These are phyloP conservation scores for Diaporthe sp. DNA, from an alignment of 2,329 filamentous ascomycete genomes.

Conservation along the genomic window DNA sequence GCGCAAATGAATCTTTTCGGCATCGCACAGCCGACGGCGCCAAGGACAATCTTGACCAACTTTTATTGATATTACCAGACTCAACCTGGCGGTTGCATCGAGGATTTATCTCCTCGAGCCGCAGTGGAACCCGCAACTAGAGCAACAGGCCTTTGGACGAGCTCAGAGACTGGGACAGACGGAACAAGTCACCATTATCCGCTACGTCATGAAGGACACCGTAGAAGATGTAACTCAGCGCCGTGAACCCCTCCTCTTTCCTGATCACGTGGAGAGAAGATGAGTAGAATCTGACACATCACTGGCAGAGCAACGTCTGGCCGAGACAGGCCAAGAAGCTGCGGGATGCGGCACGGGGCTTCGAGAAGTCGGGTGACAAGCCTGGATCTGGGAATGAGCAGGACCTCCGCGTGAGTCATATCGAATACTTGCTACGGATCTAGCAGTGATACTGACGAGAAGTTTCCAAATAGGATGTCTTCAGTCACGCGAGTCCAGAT, in stretches of 20 bases:
- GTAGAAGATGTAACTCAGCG: conserved; percentile 57
- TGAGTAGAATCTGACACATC: conserved; percentile 31
- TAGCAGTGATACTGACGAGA: neutral
- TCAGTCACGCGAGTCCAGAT: neutral
- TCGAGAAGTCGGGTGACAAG: conserved; percentile 1
- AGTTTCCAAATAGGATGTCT: neutral
- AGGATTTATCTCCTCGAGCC: conserved; percentile 65
- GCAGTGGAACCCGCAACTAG: conserved; percentile 68
- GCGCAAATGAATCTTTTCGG: neutral
- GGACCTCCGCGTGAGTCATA: neutral
- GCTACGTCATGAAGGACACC: conserved; percentile 59
- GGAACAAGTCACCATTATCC: conserved; percentile 56
- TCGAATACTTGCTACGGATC: neutral
- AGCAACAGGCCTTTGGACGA: conserved; percentile 65
- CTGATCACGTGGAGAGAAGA: neutral
- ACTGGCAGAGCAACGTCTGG: conserved; percentile 11
- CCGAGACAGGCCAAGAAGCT: conserved; percentile 22
- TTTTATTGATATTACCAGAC: conserved; percentile 45
- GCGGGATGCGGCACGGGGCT: conserved; percentile 9
- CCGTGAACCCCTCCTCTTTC: neutral
- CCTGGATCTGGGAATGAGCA: neutral
- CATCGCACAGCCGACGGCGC: neutral
- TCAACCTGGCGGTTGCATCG: conserved; percentile 64
- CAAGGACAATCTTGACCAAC: neutral
- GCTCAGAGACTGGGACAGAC: conserved; percentile 62